phyloP scores from a whole-genome alignment of 805 yeast species.

The Komagataella pseudopastoris region DNA sequence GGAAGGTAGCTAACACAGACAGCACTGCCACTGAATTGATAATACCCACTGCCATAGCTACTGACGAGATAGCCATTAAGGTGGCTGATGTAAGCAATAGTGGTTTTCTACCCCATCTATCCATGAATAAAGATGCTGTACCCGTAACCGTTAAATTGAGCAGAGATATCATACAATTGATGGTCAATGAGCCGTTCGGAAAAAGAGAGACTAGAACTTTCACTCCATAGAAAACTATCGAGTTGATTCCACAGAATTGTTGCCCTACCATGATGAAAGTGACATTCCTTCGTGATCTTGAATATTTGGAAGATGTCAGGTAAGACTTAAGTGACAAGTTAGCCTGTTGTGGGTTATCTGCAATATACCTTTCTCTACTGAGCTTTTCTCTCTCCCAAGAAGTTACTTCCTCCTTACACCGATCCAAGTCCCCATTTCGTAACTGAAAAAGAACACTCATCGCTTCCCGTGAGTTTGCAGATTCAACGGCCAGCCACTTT shows the following conservation, averaged over 20 bases:
- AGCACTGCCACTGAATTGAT: conserved; percentile 27
- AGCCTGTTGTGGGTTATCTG: conserved; percentile 9
- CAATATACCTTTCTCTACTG: conserved; percentile 11
- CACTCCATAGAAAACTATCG: conserved; percentile 89
- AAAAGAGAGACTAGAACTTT: conserved; percentile 58
- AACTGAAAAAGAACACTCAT: conserved; percentile 22
- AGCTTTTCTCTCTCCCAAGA: conserved; percentile 16
- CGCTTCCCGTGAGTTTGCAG: conserved; percentile 22
- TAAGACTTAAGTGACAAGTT: conserved; percentile 26
- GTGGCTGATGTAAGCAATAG: conserved; percentile 52
- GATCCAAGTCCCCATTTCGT: conserved; percentile 9
- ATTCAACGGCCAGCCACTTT: conserved; percentile 44
- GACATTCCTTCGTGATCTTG: conserved; percentile 48
- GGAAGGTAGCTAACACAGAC: conserved; percentile 51
- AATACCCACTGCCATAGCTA: conserved; percentile 57
- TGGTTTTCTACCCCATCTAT: conserved; percentile 61
- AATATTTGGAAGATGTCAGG: conserved; percentile 34
- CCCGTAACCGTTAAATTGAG: conserved; percentile 67
- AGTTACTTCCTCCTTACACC: conserved; percentile 12
- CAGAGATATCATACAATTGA: conserved; percentile 67
- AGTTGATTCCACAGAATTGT: conserved; percentile 87
- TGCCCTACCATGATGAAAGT: conserved; percentile 70
- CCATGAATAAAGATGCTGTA: conserved; percentile 64
- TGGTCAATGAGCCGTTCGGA: conserved; percentile 56
- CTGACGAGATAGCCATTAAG: conserved; percentile 54